Percentiles rank a stretch among this genome's conserved stretches.
phyloP scores from a whole-genome alignment of 495 filamentous ascomycete species.

The Pyrenopolyporus hunteri region DNA sequence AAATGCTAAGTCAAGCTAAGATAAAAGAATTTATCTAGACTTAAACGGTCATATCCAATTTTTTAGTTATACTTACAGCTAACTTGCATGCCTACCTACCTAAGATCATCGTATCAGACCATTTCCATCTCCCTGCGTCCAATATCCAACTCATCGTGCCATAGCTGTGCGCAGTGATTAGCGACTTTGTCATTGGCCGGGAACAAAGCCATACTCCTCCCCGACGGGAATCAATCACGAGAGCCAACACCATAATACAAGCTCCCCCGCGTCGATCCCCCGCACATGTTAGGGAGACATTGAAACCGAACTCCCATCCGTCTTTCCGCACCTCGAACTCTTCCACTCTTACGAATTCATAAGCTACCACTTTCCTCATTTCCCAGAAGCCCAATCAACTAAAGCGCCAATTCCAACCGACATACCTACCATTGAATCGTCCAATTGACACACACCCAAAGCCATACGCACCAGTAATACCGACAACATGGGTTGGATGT shows the following conservation, averaged over 20 bases:
- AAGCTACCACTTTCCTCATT: background rate
- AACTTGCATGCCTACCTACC: slow-evolving; percentile 1
- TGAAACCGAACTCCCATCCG: background rate
- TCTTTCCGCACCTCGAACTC: background rate
- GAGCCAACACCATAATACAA: slow-evolving; percentile 8
- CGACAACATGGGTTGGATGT: slow-evolving; percentile 60
- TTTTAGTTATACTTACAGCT: background rate
- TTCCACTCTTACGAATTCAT: slow-evolving; percentile 5
- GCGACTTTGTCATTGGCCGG: slow-evolving; percentile 19
- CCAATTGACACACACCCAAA: slow-evolving; percentile 7
- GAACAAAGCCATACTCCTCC: slow-evolving; percentile 5
- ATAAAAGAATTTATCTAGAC: background rate
- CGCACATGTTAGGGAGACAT: slow-evolving; percentile 6
- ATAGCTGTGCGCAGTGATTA: slow-evolving; percentile 23
- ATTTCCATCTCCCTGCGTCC: slow-evolving; percentile 3
- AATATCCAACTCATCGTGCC: no score
- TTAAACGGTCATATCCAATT: background rate
- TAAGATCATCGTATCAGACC: slow-evolving; percentile 19
- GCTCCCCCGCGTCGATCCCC: slow-evolving; percentile 33
- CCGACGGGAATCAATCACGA: slow-evolving; percentile 26
- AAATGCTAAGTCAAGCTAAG: background rate
- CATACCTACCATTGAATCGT: background rate
- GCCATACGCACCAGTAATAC: background rate
- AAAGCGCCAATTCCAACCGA: slow-evolving; percentile 9
- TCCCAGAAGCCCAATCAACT: slow-evolving; percentile 7